Percentiles rank a stretch among this genome's conserved stretches.
These are phyloP conservation scores for Malus orientalis DNA, from an alignment of 306 rosid species.

Conservation along the genomic window DNA sequence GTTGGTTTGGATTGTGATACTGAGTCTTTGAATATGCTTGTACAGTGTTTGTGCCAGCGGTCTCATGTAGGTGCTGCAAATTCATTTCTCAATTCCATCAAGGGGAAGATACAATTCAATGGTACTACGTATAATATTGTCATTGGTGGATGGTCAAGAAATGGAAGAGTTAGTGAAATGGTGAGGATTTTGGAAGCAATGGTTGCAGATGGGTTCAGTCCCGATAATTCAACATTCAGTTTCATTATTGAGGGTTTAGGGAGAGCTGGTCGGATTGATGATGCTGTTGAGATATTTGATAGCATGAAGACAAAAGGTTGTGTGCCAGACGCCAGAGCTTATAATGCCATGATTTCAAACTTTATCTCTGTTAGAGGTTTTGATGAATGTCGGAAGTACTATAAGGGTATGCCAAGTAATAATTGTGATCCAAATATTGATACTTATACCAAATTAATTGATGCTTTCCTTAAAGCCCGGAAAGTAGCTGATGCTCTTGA, in stretches of 20 bases:
- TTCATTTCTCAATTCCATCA: constrained; percentile 47
- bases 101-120: constrained; percentile 46
- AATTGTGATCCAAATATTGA: constrained; percentile 47
- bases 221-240: constrained; percentile 40
- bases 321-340: constrained; percentile 27
- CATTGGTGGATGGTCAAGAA: constrained; percentile 63
- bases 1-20: constrained; percentile 43
- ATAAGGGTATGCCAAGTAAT: constrained; percentile 42
- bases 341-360: constrained; percentile 72
- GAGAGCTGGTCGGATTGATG: constrained; percentile 55
- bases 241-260: constrained; percentile 64
- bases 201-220: constrained; percentile 49
- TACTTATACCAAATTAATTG: constrained; percentile 52
- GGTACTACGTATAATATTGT: constrained; percentile 42
- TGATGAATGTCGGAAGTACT: constrained; percentile 49
- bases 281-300: constrained; percentile 49
- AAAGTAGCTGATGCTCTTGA: constrained; percentile 78
- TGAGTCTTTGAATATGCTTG: constrained; percentile 50
- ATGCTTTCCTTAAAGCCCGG: constrained; percentile 45
- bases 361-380: constrained; percentile 44
- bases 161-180: constrained; percentile 49
- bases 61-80: constrained; percentile 57
- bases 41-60: constrained; percentile 51
- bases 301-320: constrained; percentile 43
- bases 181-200: constrained; percentile 54